A percentile compares a stretch with the other conserved stretches of the same genome.
Conservation (phyloP, 768 basidiomycete species). For the Chiua virens region DNA sequence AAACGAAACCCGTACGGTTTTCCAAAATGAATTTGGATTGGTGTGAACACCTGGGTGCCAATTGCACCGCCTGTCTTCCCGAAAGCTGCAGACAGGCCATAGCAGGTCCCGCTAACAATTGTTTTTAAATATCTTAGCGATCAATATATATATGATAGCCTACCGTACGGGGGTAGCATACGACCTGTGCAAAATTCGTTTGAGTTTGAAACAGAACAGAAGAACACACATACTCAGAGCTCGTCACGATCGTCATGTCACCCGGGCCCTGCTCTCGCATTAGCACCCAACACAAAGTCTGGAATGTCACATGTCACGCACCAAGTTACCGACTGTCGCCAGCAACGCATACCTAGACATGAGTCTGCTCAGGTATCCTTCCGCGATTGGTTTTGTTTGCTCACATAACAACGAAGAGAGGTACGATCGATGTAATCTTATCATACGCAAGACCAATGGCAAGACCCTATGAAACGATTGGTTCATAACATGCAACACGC, state of each 20-base stretch:
- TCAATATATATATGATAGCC: neutral
- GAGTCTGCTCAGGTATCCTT: neutral
- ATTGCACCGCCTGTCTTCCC: slow-evolving; percentile 73
- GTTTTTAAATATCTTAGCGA: neutral
- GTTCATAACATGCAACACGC: neutral
- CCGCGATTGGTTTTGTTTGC: slow-evolving; percentile 14
- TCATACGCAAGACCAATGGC: slow-evolving; percentile 62
- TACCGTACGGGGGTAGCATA: slow-evolving; percentile 65
- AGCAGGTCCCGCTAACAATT: slow-evolving; percentile 57
- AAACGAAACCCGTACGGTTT: slow-evolving; percentile 43
- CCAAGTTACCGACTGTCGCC: slow-evolving; percentile 69
- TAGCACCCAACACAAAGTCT: neutral
- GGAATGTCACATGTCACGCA: slow-evolving; percentile 26
- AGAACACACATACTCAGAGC: slow-evolving; percentile 51
- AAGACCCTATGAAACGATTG: slow-evolving; percentile 35
- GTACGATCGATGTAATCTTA: slow-evolving; percentile 58
- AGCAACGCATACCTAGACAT: slow-evolving; percentile 61
- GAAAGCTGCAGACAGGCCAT: slow-evolving; percentile 64
- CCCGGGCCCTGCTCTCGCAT: slow-evolving; percentile 55
- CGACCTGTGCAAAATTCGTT: slow-evolving; percentile 38
- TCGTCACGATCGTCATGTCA: slow-evolving; percentile 65
- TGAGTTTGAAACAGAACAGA: slow-evolving; percentile 1
- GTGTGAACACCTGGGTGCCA: slow-evolving; percentile 68
- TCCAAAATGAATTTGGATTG: slow-evolving; percentile 63
- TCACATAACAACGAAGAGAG: slow-evolving; percentile 67